A percentile compares a stretch with the other conserved stretches of the same genome.
phyloP scores from a whole-genome alignment of 192 early-diverging fungal genomes.

The Spinellus fusiger region DNA sequence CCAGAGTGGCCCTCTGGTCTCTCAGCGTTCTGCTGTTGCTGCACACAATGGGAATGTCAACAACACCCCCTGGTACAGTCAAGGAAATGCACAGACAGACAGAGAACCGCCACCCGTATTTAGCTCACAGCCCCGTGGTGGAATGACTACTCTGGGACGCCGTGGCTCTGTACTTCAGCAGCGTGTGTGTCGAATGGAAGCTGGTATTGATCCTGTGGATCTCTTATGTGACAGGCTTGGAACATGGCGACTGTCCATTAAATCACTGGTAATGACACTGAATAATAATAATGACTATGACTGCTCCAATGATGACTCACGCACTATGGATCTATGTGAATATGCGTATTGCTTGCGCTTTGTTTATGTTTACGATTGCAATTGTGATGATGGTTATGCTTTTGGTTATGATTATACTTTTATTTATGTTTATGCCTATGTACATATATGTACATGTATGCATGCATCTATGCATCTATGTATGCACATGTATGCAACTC shows the following conservation, averaged over 20 bases:
- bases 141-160: neutral
- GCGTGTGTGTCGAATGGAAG: slow-evolving; percentile 19
- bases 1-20: neutral
- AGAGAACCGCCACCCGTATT: slow-evolving; percentile 21
- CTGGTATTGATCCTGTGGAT: slow-evolving; percentile 24
- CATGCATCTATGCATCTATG: too few relatives aligned
- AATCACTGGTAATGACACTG: slow-evolving; percentile 18
- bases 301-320: too few relatives aligned
- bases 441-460: too few relatives aligned
- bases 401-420: too few relatives aligned
- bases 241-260: slow-evolving; percentile 19
- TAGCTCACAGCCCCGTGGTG: slow-evolving; percentile 9
- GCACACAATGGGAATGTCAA: neutral
- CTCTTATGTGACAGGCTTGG: slow-evolving; percentile 13
- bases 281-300: too few relatives aligned
- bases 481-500: too few relatives aligned
- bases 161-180: slow-evolving; percentile 14
- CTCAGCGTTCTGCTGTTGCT: neutral
- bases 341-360: neutral
- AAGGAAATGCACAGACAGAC: neutral
- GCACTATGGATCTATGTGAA: too few relatives aligned
- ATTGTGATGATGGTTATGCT: neutral
- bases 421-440: too few relatives aligned
- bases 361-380: neutral
- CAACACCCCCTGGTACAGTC: neutral